phyloP scores from a whole-genome alignment of 2,329 filamentous ascomycete genomes.

The Fonsecaea erecta region DNA sequence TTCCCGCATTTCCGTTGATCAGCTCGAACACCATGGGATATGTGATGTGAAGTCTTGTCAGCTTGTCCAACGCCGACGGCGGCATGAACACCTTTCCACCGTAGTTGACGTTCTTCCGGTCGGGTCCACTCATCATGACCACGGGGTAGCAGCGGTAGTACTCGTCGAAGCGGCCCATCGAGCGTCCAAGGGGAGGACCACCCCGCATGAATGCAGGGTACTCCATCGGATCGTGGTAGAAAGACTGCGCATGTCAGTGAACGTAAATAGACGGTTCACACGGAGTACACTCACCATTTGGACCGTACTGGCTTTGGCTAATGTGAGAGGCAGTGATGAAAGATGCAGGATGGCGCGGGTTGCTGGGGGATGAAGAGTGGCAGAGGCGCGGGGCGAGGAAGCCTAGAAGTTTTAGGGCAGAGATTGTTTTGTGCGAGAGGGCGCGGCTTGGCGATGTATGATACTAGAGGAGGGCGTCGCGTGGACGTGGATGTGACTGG shows the following conservation, averaged over 20 bases:
- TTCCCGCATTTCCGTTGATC: constrained; percentile 80
- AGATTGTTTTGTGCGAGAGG: background rate
- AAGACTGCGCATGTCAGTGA: constrained; percentile 42
- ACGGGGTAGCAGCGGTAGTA: constrained; percentile 98
- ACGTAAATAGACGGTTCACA: no score
- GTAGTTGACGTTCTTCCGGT: constrained; percentile 88
- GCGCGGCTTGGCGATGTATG: background rate
- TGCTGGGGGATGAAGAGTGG: background rate
- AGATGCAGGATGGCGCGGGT: background rate
- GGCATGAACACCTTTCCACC: constrained; percentile 98
- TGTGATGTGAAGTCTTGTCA: constrained; percentile 92
- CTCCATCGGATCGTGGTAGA: constrained; percentile 49
- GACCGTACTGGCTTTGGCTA: background rate
- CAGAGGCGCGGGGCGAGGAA: background rate
- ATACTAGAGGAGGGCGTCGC: background rate
- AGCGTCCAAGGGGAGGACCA: constrained; percentile 48
- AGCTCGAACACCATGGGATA: constrained; percentile 98
- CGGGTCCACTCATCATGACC: constrained; percentile 88
- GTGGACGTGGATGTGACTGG: background rate
- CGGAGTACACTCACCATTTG: constrained; percentile 19
- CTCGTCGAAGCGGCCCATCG: constrained; percentile 86
- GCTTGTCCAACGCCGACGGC: constrained; percentile 94
- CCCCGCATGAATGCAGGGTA: constrained; percentile 57
- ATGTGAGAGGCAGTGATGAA: background rate
- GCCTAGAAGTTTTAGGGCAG: background rate